A percentile compares a stretch with the other conserved stretches of the same genome.
Evolutionary conservation across 495 filamentous ascomycete species (phyloP).

Genomic region (Daldinia childiae): DNA sequence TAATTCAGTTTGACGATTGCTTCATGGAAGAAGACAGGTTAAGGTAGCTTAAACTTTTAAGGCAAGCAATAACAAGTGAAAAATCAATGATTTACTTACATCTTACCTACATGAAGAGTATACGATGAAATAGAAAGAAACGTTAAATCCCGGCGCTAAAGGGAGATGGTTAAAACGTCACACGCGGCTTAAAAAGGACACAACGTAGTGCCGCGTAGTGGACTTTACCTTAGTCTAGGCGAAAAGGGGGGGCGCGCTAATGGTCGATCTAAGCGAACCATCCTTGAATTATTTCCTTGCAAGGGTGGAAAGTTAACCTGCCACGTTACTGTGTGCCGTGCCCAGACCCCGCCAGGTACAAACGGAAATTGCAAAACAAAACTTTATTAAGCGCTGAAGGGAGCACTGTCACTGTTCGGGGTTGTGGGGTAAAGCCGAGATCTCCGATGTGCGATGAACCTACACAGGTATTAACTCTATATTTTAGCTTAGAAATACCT

Average conservation of each 20-base stretch:
- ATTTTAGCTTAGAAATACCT: not conserved
- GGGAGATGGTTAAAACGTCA: slow-evolving; percentile 30
- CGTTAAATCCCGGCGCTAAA: slow-evolving; percentile 13
- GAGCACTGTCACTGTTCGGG: not conserved
- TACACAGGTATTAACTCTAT: too few species aligned
- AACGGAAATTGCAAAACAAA: slow-evolving; percentile 1
- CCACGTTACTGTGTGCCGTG: slow-evolving; percentile 23
- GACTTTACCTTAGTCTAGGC: not conserved
- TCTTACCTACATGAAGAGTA: not conserved
- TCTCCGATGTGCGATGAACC: slow-evolving; percentile 9
- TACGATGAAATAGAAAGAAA: not conserved
- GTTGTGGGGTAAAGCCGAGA: slow-evolving; percentile 1
- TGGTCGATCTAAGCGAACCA: slow-evolving; percentile 35
- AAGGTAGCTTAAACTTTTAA: not conserved
- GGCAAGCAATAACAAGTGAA: not conserved
- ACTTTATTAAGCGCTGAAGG: slow-evolving; percentile 19
- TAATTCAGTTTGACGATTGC: not conserved
- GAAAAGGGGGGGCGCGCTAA: slow-evolving; percentile 21
- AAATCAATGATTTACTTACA: not conserved
- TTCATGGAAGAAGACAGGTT: not conserved
- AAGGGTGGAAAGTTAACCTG: slow-evolving; percentile 22
- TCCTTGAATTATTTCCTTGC: slow-evolving; percentile 23
- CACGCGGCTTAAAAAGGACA: slow-evolving; percentile 33
- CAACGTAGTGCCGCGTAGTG: not conserved
- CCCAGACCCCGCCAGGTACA: slow-evolving; percentile 29